Percentiles rank a stretch among this genome's conserved stretches.
These are phyloP conservation scores for Chaetomium globosum DNA, from an alignment of 2,329 filamentous ascomycete genomes.

Conservation along the genomic window DNA sequence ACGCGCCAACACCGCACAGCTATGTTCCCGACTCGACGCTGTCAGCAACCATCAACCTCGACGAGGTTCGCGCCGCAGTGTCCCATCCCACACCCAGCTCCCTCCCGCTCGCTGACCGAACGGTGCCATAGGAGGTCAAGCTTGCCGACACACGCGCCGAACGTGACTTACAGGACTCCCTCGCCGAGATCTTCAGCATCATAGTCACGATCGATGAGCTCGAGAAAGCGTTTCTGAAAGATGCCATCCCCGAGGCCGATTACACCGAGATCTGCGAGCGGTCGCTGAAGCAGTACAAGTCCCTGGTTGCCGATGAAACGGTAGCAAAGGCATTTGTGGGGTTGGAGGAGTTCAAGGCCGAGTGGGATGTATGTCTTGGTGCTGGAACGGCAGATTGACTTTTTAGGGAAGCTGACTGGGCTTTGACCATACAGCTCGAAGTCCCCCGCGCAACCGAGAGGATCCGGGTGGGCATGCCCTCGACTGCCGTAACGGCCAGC, in stretches of 20 bases:
- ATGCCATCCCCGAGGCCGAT: conserved; percentile 86
- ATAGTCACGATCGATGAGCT: conserved; percentile 93
- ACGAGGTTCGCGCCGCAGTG: conserved; percentile 64
- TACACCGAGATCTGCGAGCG: conserved; percentile 97
- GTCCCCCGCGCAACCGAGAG: conserved; percentile 92
- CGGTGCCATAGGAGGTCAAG: conserved; percentile 77
- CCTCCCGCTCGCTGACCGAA: conserved; percentile 18
- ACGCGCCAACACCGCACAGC: conserved; percentile 87
- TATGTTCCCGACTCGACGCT: conserved; percentile 84
- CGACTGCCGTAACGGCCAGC: conserved; percentile 68
- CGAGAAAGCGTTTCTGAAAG: conserved; percentile 94
- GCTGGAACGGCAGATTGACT: no score
- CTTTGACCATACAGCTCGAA: conserved; percentile 69
- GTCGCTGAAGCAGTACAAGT: conserved; percentile 94
- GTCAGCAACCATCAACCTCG: conserved; percentile 87
- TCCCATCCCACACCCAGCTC: conserved; percentile 24
- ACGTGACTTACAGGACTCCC: conserved; percentile 90
- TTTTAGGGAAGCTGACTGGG: conserved; percentile 20
- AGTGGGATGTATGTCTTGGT: conserved; percentile 75
- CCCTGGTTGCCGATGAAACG: conserved; percentile 83
- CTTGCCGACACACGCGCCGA: conserved; percentile 83
- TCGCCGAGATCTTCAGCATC: conserved; percentile 97
- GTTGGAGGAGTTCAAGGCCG: conserved; percentile 84
- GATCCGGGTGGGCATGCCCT: conserved; percentile 87
- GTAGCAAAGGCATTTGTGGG: conserved; percentile 88